phyloP scores from a whole-genome alignment of 2,329 filamentous ascomycete genomes.

The Stagonosporopsis vannaccii region DNA sequence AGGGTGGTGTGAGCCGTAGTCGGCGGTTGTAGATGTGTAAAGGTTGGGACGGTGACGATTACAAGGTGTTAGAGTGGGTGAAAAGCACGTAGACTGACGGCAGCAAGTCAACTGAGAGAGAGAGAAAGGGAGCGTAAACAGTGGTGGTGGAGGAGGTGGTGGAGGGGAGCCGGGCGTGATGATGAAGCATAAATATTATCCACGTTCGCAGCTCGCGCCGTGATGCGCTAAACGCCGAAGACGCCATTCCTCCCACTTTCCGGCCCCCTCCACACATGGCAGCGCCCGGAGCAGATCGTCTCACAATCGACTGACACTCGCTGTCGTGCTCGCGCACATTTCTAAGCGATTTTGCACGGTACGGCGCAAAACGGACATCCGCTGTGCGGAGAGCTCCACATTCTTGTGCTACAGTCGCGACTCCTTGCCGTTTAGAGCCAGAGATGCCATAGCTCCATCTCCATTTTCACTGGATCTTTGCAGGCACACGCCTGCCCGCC shows the following conservation, averaged over 20 bases:
- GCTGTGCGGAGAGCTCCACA: slow-evolving; percentile 26
- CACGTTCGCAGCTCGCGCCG: slow-evolving; percentile 21
- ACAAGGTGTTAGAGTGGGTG: neutral
- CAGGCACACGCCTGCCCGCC: slow-evolving; percentile 28
- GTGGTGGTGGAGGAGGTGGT: slow-evolving; percentile 24
- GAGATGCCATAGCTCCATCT: slow-evolving; percentile 32
- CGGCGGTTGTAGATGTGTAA: slow-evolving; percentile 3
- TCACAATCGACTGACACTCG: slow-evolving; percentile 34
- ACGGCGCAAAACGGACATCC: slow-evolving; percentile 15
- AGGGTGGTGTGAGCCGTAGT: slow-evolving; percentile 14
- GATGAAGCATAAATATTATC: slow-evolving; percentile 36
- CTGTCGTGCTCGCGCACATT: slow-evolving; percentile 17
- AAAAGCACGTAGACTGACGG: slow-evolving; percentile 8
- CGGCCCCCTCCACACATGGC: slow-evolving; percentile 17
- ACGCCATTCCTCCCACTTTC: slow-evolving; percentile 23
- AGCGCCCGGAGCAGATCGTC: slow-evolving; percentile 22
- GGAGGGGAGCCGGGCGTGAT: slow-evolving; percentile 27
- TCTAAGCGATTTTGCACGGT: slow-evolving; percentile 22
- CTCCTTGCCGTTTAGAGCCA: slow-evolving; percentile 19
- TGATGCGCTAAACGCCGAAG: slow-evolving; percentile 27
- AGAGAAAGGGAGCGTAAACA: slow-evolving; percentile 15
- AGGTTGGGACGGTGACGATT: slow-evolving; percentile 1
- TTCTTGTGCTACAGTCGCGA: slow-evolving; percentile 14
- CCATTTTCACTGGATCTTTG: slow-evolving; percentile 24
- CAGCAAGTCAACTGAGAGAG: slow-evolving; percentile 7